These are phyloP conservation scores for Aspergillus sergii DNA, from an alignment of 2,329 filamentous ascomycete species.

Conservation along the genomic window DNA sequence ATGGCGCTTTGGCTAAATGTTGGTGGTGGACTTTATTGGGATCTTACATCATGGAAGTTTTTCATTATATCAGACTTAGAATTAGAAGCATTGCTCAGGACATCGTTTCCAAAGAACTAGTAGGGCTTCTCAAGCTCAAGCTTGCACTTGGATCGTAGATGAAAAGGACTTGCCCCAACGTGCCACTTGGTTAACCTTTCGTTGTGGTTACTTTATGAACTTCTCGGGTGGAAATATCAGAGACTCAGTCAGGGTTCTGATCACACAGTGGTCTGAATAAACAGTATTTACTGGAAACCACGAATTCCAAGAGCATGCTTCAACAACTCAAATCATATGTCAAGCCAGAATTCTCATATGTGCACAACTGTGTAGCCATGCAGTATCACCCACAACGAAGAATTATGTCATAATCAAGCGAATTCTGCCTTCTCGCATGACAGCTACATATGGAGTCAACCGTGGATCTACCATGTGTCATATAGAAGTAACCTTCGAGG, in stretches of 20 bases:
- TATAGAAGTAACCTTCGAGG: neutral
- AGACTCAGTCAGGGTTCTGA: neutral
- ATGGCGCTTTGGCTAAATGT: neutral
- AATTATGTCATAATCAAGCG: neutral
- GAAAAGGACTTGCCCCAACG: too few species aligned
- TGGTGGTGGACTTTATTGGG: neutral
- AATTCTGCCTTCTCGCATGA: neutral
- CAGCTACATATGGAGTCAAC: neutral
- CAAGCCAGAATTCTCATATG: neutral
- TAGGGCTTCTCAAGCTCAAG: neutral
- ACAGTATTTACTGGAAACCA: neutral
- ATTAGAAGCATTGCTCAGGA: too few species aligned
- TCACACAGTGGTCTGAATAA: neutral
- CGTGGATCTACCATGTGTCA: neutral
- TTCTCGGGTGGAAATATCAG: neutral
- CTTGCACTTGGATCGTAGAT: neutral
- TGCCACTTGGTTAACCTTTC: neutral
- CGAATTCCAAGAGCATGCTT: neutral
- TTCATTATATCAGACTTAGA: too few species aligned
- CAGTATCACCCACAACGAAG: neutral
- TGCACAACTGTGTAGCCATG: neutral
- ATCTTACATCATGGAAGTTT: neutral
- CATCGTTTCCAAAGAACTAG: neutral
- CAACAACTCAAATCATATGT: neutral
- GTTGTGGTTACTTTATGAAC: neutral